Evolutionary conservation across 2,329 filamentous ascomycete species (phyloP), one percentile per base, ranked within the genome.

Genomic region (Penicillium sp.): DNA sequence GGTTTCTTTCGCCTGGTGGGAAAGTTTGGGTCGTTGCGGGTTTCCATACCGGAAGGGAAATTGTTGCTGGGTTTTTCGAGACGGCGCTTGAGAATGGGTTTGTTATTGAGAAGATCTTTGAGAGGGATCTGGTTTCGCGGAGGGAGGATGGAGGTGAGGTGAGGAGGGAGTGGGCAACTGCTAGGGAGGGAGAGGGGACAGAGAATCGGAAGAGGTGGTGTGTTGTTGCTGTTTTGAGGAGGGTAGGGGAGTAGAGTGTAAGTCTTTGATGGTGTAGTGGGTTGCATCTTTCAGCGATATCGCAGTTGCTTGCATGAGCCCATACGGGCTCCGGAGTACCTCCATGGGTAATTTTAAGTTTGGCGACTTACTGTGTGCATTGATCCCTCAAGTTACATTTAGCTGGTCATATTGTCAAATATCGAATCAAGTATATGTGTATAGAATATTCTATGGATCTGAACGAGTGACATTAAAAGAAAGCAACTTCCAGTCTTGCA

Each of bases 41-140:
- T 0, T 83, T 83, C 54, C 81, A 84, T 54, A 83, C 80, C 0
- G 81, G 80, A 0, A 71, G 80, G 11, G 71, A 72, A 10, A 79
- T 78, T 55, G 66, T 84, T 22, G 77, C 76, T 5, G 64, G 67
- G 1, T 84, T 84, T 65, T 83, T 83, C 56, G 74, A 80, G 41
- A 68, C 64, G 14, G 72, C 64, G 0, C 48, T 74, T 3, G 52
- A 66, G 51, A 66, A 72, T 42, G 76, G 73, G 1, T 62, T 82
- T 40, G 71, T 72, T 49, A 59, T 79, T 6, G 79, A 81, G 55
- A 67, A 69, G 18, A 80, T 81, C 13, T 79, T 72, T 54, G 80
- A 83, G 62, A 74, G 79, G 64, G 75, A 82, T 64, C 68, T 73
- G 11, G 68, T 76, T 43, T 73, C 73, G 1, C 59, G 54, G 27